Conservation (phyloP, 495 filamentous ascomycete species). For the Aspergillus ostianus region DNA sequence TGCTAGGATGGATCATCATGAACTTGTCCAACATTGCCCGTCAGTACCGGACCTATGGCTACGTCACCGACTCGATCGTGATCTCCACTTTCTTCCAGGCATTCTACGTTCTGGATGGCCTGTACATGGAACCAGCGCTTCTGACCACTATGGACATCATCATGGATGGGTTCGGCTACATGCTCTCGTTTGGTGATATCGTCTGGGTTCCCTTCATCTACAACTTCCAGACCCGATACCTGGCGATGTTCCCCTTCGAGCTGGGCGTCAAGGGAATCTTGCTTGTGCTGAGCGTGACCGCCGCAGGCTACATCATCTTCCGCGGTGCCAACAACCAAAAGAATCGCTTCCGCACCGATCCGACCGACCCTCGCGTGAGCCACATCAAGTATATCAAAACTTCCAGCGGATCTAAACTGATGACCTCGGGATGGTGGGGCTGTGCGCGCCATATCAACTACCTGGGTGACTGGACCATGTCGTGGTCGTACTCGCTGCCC, state of each 20-base stretch:
- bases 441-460: conserved; percentile 93
- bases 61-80: conserved; percentile 83
- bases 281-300: conserved; percentile 62
- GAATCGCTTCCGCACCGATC: conserved; percentile 88
- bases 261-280: conserved; percentile 65
- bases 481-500: conserved; percentile 88
- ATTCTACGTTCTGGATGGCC: conserved; percentile 80
- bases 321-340: conserved; percentile 89
- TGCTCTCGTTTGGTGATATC: conserved; percentile 93
- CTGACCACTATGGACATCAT: conserved; percentile 96
- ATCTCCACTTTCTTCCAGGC: conserved; percentile 76
- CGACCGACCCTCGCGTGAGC: conserved; percentile 73
- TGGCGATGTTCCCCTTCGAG: conserved; percentile 74
- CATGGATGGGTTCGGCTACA: conserved; percentile 92
- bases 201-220: conserved; percentile 94
- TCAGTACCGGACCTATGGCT: conserved; percentile 81
- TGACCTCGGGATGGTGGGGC: conserved; percentile 95
- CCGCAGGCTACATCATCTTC: conserved; percentile 82
- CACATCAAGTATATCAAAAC: conserved; percentile 89
- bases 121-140: conserved; percentile 89
- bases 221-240: conserved; percentile 82
- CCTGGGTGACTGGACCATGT: conserved; percentile 93
- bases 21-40: conserved; percentile 83
- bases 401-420: conserved; percentile 71
- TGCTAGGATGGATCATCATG: conserved; percentile 86